Conservation (phyloP, 371 early-diverging fungal species). For the Funneliformis caledonium region DNA sequence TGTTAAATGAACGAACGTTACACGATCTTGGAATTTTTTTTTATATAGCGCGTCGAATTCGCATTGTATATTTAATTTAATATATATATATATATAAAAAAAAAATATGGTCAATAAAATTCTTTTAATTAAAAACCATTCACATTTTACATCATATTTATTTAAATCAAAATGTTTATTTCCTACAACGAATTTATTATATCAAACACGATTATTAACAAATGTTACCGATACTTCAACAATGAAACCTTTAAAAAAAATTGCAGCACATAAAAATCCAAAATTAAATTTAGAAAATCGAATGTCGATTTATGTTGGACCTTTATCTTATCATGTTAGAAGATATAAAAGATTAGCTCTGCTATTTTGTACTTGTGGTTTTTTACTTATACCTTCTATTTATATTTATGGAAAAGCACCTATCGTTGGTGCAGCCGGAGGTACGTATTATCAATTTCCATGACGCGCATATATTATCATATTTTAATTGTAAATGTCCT, state of each 20-base stretch:
- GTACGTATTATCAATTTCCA: neutral
- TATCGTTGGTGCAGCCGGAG: neutral
- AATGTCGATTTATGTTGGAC: conserved; percentile 2
- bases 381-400: neutral
- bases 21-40: no score
- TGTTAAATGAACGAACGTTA: no score
- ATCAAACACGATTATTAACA: neutral
- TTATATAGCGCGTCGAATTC: no score
- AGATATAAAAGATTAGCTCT: conserved; percentile 7
- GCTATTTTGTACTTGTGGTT: neutral
- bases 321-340: neutral
- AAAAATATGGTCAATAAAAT: neutral
- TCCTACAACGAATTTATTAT: neutral
- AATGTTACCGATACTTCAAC: neutral
- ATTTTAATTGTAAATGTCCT: neutral
- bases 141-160: neutral
- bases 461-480: neutral
- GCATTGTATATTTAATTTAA: no score
- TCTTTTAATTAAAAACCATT: neutral
- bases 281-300: conserved; percentile 3
- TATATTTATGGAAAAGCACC: conserved; percentile 12
- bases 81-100: no score
- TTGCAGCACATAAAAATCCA: neutral
- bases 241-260: neutral
- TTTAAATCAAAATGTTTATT: neutral